Base-by-base conservation (phyloP, 164 flowering plant species). In the Pachysandra terminalis region DNA sequence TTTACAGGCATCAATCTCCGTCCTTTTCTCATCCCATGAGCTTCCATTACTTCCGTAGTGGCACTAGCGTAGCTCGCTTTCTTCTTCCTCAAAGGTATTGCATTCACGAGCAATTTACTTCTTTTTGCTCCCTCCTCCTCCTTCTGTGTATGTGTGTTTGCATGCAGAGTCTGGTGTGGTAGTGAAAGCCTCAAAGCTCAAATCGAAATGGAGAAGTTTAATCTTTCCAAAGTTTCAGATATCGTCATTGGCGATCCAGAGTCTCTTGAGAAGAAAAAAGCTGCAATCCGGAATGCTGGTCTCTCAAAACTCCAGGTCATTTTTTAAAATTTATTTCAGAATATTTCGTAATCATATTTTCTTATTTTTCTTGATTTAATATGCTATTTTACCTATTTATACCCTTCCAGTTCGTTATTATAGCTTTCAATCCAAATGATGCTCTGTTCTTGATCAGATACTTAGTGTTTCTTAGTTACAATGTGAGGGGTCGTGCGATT, bases 251-350 rank as follows among this genome's bases (percentile, higher is more conserved):
- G 60, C 51, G 84, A 89, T 70, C 71, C 73, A 9, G 73, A 64
- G 5, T 72, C 68, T 23, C 77, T 93, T 51, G 80, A 78, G 21
- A 64, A 68, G 55, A 90, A 89, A 74, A 85, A 82, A 25, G 53
- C 83, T 5, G 80, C 88, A 3, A 84, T 93, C 68, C 86, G 84
- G 5, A 65, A 22, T 61, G 86, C 81, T 1, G 97, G 97, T 62
- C 86, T 87, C 5, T 40, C 72, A 15, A 93, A 90, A 66, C 86
- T 90, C 45, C 98, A 90, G 96, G 98, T 87, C 69, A n/a, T n/a
- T n/a, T n/a, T n/a, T n/a, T n/a, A n/a, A n/a, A n/a, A n/a, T n/a
- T n/a, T n/a, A n/a, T n/a, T n/a, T n/a, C n/a, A n/a, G n/a, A n/a
- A n/a, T n/a, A 32, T 56, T 35, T 19, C 17, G 56, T n/a, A 64